Conservation (phyloP, 2,329 filamentous ascomycete genomes). For the Epichloe sylvatica region DNA sequence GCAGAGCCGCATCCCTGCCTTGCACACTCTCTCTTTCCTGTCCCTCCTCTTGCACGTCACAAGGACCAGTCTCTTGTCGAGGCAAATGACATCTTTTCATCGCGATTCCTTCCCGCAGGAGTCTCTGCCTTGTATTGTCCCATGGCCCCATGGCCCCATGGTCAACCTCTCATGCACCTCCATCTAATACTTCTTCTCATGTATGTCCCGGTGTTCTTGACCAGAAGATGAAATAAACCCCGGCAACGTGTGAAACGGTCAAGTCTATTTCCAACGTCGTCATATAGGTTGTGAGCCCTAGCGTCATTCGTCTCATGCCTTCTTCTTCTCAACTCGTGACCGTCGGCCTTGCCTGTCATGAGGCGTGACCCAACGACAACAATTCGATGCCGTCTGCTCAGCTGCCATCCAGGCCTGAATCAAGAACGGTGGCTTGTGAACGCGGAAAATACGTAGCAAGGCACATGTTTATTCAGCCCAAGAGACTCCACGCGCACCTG, state of each 20-base stretch:
- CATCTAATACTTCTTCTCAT: no score
- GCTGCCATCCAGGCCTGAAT: neutral
- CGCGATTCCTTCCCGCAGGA: neutral
- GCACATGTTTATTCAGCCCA: neutral
- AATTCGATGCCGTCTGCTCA: neutral
- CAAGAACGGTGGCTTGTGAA: neutral
- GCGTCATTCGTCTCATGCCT: constrained; percentile 4
- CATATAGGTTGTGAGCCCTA: neutral
- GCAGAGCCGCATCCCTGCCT: no score
- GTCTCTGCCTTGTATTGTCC: neutral
- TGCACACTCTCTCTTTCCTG: neutral
- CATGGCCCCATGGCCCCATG: no score
- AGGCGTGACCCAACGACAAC: neutral
- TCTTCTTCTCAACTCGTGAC: neutral
- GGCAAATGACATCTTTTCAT: neutral
- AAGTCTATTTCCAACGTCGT: neutral
- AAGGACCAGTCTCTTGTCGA: neutral
- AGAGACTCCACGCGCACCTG: no score
- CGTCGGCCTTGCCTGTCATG: neutral
- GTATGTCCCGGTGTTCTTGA: no score
- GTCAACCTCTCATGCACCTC: no score
- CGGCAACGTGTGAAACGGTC: neutral
- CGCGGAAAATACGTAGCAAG: neutral
- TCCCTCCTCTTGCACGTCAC: neutral
- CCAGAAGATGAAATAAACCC: no score